A percentile compares a stretch with the other conserved stretches of the same genome.
Conservation (phyloP, 208 protist species). For the Porcisia hertigi region DNA sequence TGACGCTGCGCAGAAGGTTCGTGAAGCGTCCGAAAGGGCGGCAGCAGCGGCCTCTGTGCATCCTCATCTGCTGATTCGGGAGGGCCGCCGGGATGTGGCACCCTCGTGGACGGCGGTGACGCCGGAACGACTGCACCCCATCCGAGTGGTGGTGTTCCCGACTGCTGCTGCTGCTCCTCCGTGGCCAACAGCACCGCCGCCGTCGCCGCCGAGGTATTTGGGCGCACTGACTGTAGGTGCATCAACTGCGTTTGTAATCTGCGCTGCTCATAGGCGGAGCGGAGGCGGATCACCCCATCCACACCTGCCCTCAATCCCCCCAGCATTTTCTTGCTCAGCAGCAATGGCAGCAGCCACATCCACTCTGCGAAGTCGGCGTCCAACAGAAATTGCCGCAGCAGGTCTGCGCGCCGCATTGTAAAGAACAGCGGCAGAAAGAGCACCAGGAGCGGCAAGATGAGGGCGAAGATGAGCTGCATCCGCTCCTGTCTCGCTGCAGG, state of each 20-base stretch:
- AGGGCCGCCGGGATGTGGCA: not conserved
- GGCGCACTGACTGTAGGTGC: conserved; percentile 21
- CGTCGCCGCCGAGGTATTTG: not conserved
- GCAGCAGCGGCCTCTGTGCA: not conserved
- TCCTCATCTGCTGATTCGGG: not conserved
- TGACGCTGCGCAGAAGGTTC: not conserved
- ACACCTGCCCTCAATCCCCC: conserved; percentile 10
- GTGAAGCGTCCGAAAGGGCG: not conserved
- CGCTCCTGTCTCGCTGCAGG: conserved; percentile 13
- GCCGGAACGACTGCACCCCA: not conserved
- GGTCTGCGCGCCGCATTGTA: conserved; percentile 40
- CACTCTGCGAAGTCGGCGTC: conserved; percentile 57
- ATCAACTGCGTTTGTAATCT: conserved; percentile 18
- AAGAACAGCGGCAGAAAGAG: conserved; percentile 58
- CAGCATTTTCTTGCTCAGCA: conserved; percentile 34
- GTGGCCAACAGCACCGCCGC: not conserved
- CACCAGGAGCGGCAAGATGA: conserved; percentile 54
- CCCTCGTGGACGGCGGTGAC: not conserved
- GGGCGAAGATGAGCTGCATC: conserved; percentile 48
- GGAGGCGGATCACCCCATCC: conserved; percentile 13
- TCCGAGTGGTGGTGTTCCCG: not conserved
- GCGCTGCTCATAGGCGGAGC: conserved; percentile 23
- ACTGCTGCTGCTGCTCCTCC: conserved; percentile 3
- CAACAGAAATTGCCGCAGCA: conserved; percentile 47
- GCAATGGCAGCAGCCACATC: conserved; percentile 52